Evolutionary conservation across 345 rosid genomes (phyloP).

Genomic region (Lenwebbia sp.): DNA sequence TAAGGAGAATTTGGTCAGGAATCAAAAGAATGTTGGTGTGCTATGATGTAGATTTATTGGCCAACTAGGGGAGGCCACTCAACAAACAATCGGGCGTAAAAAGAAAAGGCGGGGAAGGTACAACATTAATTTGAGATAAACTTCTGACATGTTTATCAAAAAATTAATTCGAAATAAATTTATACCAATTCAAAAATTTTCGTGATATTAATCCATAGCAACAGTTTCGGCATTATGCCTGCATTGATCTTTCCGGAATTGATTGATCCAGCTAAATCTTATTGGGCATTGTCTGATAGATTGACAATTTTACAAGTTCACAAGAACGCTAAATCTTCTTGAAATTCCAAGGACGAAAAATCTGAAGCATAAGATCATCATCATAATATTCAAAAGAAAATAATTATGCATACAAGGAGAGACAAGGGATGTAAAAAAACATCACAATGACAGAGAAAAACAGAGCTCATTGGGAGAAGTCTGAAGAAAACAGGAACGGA

Average conservation of each 20-base stretch:
- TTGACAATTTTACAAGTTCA: background rate
- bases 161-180: too few relatives aligned
- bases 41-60: background rate
- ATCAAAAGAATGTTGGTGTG: background rate
- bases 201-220: too few relatives aligned
- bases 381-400: background rate
- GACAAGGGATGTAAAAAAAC: background rate
- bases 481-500: background rate
- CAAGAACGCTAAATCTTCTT: background rate
- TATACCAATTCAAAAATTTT: too few relatives aligned
- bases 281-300: background rate
- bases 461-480: background rate
- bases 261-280: background rate
- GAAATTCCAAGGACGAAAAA: background rate
- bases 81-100: background rate
- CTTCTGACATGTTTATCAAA: too few relatives aligned
- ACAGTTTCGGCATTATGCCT: too few relatives aligned
- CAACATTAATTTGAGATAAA: too few relatives aligned
- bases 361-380: background rate
- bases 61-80: background rate
- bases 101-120: too few relatives aligned
- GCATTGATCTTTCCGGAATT: too few relatives aligned
- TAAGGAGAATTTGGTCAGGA: background rate
- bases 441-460: too few relatives aligned
- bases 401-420: background rate